These are phyloP conservation scores for Liriodendron chinense DNA, from an alignment of 164 flowering plant species.

Conservation along the genomic window DNA sequence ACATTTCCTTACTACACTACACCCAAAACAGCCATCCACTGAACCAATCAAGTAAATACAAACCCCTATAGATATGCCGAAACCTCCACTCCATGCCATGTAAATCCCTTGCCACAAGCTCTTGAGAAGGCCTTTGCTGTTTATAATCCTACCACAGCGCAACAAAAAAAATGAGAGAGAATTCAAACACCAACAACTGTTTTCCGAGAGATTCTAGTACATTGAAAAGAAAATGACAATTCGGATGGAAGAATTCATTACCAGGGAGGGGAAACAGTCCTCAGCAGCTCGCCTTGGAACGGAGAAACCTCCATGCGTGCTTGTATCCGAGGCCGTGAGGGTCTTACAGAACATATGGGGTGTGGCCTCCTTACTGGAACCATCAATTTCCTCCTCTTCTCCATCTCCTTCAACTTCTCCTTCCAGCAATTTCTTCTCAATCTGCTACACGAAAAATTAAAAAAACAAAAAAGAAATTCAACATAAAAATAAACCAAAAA, in stretches of 20 bases:
- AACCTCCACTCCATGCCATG: slow-evolving; percentile 92
- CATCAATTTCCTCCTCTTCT: slow-evolving; percentile 53
- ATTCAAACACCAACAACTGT: neutral
- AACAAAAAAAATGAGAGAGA: neutral
- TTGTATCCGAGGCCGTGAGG: slow-evolving; percentile 97
- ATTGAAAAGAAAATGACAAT: neutral
- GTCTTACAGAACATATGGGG: slow-evolving; percentile 99
- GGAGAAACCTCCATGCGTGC: slow-evolving; percentile 98
- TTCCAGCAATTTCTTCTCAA: slow-evolving; percentile 56
- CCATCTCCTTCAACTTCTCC: slow-evolving; percentile 41
- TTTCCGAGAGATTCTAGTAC: neutral
- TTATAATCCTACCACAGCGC: slow-evolving; percentile 62
- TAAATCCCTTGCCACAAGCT: slow-evolving; percentile 92
- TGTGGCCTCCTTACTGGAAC: slow-evolving; percentile 40
- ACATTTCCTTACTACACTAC: neutral
- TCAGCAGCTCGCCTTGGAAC: slow-evolving; percentile 99
- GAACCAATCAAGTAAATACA: slow-evolving; percentile 1
- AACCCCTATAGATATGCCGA: slow-evolving; percentile 93
- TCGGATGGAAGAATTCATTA: slow-evolving; percentile 20
- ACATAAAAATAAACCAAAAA: neutral
- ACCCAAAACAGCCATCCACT: neutral
- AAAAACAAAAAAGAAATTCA: neutral
- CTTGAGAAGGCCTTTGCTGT: slow-evolving; percentile 97
- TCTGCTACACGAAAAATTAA: slow-evolving; percentile 27
- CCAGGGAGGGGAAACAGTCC: slow-evolving; percentile 98